Conservation (phyloP, 768 basidiomycete species). For the Tulasnella sp. region DNA sequence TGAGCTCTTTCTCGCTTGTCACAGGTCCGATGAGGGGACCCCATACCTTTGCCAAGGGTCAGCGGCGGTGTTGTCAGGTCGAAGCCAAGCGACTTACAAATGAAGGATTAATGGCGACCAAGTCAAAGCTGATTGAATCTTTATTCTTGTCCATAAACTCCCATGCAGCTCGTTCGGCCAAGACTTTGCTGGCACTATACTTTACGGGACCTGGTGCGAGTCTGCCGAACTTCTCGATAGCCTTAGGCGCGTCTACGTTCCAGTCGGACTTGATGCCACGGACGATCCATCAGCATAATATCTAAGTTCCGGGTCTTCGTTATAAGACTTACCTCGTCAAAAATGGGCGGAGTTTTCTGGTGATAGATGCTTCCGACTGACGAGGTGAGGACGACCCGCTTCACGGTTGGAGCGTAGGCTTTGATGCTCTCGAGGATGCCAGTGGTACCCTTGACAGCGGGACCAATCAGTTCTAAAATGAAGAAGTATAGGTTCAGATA, state of each 20-base stretch:
- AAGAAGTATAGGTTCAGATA: background rate
- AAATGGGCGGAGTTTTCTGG: background rate
- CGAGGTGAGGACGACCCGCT: slow-evolving; percentile 29
- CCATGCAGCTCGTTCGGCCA: slow-evolving; percentile 26
- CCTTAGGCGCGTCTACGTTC: slow-evolving; percentile 19
- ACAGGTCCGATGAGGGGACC: slow-evolving; percentile 29
- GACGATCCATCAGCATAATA: no score
- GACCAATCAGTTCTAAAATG: slow-evolving; percentile 25
- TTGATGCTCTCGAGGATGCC: slow-evolving; percentile 24
- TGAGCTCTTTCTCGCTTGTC: slow-evolving; percentile 23
- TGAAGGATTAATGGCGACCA: slow-evolving; percentile 15
- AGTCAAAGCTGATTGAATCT: slow-evolving; percentile 18
- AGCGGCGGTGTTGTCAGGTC: background rate
- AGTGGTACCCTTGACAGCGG: slow-evolving; percentile 28
- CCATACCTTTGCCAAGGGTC: slow-evolving; percentile 21
- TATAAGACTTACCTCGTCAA: background rate
- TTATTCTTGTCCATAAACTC: slow-evolving; percentile 19
- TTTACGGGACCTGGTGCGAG: slow-evolving; percentile 16
- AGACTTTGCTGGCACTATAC: slow-evolving; percentile 23
- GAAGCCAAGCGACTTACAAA: slow-evolving; percentile 1
- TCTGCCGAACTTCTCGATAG: slow-evolving; percentile 19
- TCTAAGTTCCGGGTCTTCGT: background rate
- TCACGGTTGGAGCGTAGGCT: slow-evolving; percentile 22
- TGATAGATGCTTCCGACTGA: slow-evolving; percentile 26
- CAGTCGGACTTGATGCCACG: slow-evolving; percentile 19